A percentile compares a stretch with the other conserved stretches of the same genome.
phyloP scores from a whole-genome alignment of 2,329 filamentous ascomycete genomes.

The Pseudogymnoascus sp. region DNA sequence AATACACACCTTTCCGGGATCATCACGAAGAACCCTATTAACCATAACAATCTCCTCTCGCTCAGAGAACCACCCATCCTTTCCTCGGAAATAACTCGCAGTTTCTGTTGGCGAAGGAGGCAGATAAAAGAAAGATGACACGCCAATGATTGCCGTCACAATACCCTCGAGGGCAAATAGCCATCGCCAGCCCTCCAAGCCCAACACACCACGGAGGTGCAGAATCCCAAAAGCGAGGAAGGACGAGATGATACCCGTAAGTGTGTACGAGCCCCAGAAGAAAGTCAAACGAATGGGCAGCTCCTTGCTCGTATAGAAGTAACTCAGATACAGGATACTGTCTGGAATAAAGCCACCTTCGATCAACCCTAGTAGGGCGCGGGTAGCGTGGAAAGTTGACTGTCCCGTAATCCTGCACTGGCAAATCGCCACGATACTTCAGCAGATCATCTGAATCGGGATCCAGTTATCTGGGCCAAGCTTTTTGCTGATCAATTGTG shows the following conservation, averaged over 20 bases:
- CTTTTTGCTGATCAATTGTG: conserved; percentile 50
- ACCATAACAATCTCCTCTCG: conserved; percentile 58
- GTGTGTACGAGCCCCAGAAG: conserved; percentile 54
- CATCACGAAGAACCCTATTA: conserved; percentile 47
- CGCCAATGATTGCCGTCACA: conserved; percentile 41
- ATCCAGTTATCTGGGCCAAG: conserved; percentile 43
- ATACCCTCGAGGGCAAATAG: conserved; percentile 39
- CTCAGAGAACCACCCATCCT: conserved; percentile 53
- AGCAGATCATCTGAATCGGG: conserved; percentile 41
- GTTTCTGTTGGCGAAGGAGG: conserved; percentile 54
- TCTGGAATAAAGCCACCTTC: conserved; percentile 49
- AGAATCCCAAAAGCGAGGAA: conserved; percentile 49
- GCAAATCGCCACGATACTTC: conserved; percentile 39
- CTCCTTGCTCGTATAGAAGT: conserved; percentile 61
- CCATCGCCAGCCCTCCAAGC: conserved; percentile 49
- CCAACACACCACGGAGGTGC: conserved; percentile 42
- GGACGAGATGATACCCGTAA: conserved; percentile 42
- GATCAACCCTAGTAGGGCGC: conserved; percentile 28
- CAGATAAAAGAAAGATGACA: conserved; percentile 45
- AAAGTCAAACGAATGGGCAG: conserved; percentile 55
- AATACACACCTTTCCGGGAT: conserved; percentile 36
- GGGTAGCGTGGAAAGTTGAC: conserved; percentile 33
- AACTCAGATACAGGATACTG: conserved; percentile 55
- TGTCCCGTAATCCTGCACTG: conserved; percentile 37
- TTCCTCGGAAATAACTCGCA: conserved; percentile 45